A percentile compares a stretch with the other conserved stretches of the same genome.
Conservation (phyloP, 306 rosid species). For the Calophaca sinica region DNA sequence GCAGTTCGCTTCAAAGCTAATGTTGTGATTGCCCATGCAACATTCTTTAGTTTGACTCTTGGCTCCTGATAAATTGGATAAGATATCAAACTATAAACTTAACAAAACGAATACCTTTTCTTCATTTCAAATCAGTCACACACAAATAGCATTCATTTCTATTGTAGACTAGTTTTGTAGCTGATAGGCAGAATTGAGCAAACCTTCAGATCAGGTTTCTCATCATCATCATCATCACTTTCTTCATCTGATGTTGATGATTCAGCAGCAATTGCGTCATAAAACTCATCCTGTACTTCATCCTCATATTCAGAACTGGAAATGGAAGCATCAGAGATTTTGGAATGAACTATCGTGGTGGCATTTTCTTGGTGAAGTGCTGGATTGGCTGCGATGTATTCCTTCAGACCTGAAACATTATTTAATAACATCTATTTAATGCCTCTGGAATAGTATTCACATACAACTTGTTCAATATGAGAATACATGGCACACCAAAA, state of each 20-base stretch:
- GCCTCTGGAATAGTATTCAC: conserved; percentile 28
- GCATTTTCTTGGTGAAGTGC: conserved; percentile 63
- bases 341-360: conserved; percentile 66
- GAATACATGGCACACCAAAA: conserved; percentile 23
- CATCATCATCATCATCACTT: conserved; percentile 42
- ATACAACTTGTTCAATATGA: conserved; percentile 31
- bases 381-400: conserved; percentile 88
- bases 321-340: conserved; percentile 64
- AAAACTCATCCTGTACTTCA: conserved; percentile 87
- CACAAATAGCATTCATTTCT: conserved; percentile 21
- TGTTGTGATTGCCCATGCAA: conserved; percentile 74
- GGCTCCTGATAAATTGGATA: conserved; percentile 56
- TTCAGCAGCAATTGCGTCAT: conserved; percentile 86
- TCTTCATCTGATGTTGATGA: conserved; percentile 66
- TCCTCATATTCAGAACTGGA: conserved; percentile 67
- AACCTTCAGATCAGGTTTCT: conserved; percentile 53
- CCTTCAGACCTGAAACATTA: conserved; percentile 80
- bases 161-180: conserved; percentile 31
- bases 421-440: conserved; percentile 44
- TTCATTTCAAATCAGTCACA: conserved; percentile 41
- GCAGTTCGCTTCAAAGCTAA: conserved; percentile 67
- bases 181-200: conserved; percentile 45
- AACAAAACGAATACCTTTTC: conserved; percentile 40
- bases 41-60: conserved; percentile 70
- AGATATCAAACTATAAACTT: conserved; percentile 43